Base-by-base conservation (phyloP, 2,329 filamentous ascomycete genomes). In the Neonectria faginata region DNA sequence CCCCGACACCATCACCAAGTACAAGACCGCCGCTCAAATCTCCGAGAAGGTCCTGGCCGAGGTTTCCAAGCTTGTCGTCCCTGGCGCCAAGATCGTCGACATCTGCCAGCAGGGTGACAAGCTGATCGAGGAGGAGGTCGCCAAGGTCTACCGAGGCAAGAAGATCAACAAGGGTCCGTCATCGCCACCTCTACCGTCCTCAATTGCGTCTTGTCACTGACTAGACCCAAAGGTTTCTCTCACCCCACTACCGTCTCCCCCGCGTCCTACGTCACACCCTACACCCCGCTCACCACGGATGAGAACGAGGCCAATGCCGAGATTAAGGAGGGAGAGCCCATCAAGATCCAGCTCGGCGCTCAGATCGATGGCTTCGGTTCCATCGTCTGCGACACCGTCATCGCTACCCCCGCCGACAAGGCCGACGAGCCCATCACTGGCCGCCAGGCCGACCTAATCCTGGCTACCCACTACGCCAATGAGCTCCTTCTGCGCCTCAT, bases 341-440 rank as follows among this genome's bases (percentile, higher is more conserved):
- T 97, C 83, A 99, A 99, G 89, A 96, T 99, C 79, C 96, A 99
- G 84, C 89, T 99, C n/a, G 96, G 96, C 77, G 96, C 96, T 57
- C 96, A 99, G 84, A 97, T 99, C 69, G 93, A 98, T 83, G 96
- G 96, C 59, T 97, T 98, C 77, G 94, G 93, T 74, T 92, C 95
- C 72, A 97, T 99, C 78, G 92, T 97, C 74, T 97, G 96, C 83
- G 92, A 97, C 82, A 97, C 93, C 65, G 86, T 98, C 72, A 80
- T 97, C 64, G 91, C 97, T 56, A 85, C 85, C 52, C 79, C 86
- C 68, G 84, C 85, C 74, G 87, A 88, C 66, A 85, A 88, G 73
- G 81, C 86, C 55, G 83, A 86, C 62, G 89, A 88, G 70, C 85
- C 86, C 73, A 82, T 97, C 73, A 88, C 89, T 60, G 93, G 92